Percentiles rank a stretch among this genome's conserved stretches.
Evolutionary conservation across 495 filamentous ascomycete species (phyloP).

Genomic region (Penicillium alfredii): DNA sequence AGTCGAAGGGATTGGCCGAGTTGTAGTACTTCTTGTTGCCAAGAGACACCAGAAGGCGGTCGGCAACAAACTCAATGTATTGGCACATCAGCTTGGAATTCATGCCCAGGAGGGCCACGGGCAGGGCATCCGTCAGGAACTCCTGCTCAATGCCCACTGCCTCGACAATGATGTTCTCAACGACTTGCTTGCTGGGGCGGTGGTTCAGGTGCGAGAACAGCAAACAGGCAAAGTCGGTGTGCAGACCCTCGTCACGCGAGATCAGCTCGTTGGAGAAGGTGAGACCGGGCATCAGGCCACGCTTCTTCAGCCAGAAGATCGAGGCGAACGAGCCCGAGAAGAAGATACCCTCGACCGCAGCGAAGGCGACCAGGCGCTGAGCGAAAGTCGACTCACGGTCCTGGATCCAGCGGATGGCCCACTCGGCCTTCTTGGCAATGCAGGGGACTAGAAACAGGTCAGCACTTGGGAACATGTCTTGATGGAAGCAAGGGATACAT

Average conservation of each 20-base stretch:
- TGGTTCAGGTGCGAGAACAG: slow-evolving; percentile 93
- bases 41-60: slow-evolving; percentile 84
- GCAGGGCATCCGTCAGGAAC: slow-evolving; percentile 94
- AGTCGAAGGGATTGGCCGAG: slow-evolving; percentile 93
- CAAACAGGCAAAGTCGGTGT: slow-evolving; percentile 98
- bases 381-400: slow-evolving; percentile 92
- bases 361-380: slow-evolving; percentile 92
- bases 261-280: slow-evolving; percentile 99
- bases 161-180: slow-evolving; percentile 86
- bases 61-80: slow-evolving; percentile 99
- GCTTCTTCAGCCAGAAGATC: slow-evolving; percentile 99
- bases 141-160: slow-evolving; percentile 94
- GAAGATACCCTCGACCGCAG: slow-evolving; percentile 98
- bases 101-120: slow-evolving; percentile 90
- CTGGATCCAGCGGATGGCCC: slow-evolving; percentile 91
- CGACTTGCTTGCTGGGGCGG: slow-evolving; percentile 72
- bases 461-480: slow-evolving; percentile 10
- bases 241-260: slow-evolving; percentile 97
- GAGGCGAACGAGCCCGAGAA: slow-evolving; percentile 99
- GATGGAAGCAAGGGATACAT: slow-evolving; percentile 23
- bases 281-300: slow-evolving; percentile 94
- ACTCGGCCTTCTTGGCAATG: slow-evolving; percentile 96
- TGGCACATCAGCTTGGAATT: slow-evolving; percentile 96
- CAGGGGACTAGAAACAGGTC: slow-evolving; percentile 62
- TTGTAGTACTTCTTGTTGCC: slow-evolving; percentile 94